Evolutionary conservation across 2,329 filamentous ascomycete genomes (phyloP).

Genomic region (Botrytis porri): DNA sequence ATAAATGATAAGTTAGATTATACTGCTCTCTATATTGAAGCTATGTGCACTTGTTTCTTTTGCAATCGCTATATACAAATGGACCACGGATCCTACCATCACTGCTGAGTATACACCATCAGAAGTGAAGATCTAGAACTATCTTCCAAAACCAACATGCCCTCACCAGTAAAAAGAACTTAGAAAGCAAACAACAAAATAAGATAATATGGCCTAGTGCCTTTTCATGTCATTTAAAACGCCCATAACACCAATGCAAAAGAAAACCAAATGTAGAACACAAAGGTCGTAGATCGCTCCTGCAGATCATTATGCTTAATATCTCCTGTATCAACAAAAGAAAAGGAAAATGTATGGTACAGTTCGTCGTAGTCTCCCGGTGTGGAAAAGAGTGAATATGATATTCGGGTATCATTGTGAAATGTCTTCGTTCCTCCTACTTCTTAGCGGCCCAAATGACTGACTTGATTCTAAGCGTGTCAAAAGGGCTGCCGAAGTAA

Average conservation of each 20-base stretch:
- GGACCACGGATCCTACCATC: conserved; percentile 18
- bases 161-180: conserved; percentile 4
- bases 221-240: conserved; percentile 24
- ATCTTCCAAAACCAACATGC: conserved; percentile 16
- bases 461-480: conserved; percentile 76
- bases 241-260: conserved; percentile 35
- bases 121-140: conserved; percentile 23
- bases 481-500: conserved; percentile 84
- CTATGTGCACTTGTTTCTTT: conserved; percentile 28
- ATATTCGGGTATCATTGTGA: conserved; percentile 24
- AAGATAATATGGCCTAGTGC: conserved; percentile 14
- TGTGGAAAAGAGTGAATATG: conserved; percentile 18
- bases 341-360: conserved; percentile 38
- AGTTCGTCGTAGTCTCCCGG: conserved; percentile 24
- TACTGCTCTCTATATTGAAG: conserved; percentile 18
- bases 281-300: conserved; percentile 47
- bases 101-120: conserved; percentile 19
- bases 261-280: conserved; percentile 30
- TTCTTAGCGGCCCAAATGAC: conserved; percentile 32
- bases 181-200: neutral
- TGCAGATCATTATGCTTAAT: conserved; percentile 48
- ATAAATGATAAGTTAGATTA: neutral
- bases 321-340: conserved; percentile 40
- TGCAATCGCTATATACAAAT: conserved; percentile 31
- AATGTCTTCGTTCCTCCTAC: conserved; percentile 27